Evolutionary conservation across 108 stramenopile species (phyloP), one percentile per base, ranked within the genome.

Genomic region (Skeletonema potamos): DNA sequence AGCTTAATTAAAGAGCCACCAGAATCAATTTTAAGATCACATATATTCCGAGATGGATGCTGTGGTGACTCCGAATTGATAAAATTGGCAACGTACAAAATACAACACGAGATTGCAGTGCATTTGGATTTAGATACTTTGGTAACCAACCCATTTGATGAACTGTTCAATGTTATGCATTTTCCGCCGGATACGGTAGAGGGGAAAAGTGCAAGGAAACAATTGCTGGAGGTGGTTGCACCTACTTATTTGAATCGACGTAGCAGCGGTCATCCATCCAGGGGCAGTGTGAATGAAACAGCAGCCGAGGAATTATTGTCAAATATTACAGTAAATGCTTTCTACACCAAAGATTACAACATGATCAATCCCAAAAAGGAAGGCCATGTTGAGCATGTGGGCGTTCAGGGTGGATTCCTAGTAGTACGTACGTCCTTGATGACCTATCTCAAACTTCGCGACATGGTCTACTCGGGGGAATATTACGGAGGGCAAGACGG

Each of bases 351-450:
- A 59, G 88, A 89, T 67, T 89, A 89, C 55, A 82, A 82, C 33
- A 87, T 87, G 84, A 79, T 85, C 15, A 27, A 18, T 22, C 58
- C 72, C 13, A 17, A 18, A 11, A 60, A 57, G 4, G 7, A 7
- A 22, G 22, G 20, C 2, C 48, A 51, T 5, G 48, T 51, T 51
- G 51, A 79, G 27, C 68, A 64, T 7, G 66, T 84, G 2, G 87
- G 87, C 2, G 83, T 89, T 1, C 95, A 97, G 76, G 97, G 97
- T 6, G 97, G 96, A 6, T 96, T 97, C 64, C 46, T 96, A 13
- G 70, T 94, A 1, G 62, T 94, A 0, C 73, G 83, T 18, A 95
- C 96, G 2, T 84, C 74, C 37, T 9, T 75, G 18, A 46, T 24
- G 8, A 76, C 66, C 18, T 97, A 87, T 66, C 48, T 87, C 7